A percentile compares a stretch with the other conserved stretches of the same genome.
Conservation (phyloP, 2,329 filamentous ascomycete genomes). For the Phaeosphaeria sp. region DNA sequence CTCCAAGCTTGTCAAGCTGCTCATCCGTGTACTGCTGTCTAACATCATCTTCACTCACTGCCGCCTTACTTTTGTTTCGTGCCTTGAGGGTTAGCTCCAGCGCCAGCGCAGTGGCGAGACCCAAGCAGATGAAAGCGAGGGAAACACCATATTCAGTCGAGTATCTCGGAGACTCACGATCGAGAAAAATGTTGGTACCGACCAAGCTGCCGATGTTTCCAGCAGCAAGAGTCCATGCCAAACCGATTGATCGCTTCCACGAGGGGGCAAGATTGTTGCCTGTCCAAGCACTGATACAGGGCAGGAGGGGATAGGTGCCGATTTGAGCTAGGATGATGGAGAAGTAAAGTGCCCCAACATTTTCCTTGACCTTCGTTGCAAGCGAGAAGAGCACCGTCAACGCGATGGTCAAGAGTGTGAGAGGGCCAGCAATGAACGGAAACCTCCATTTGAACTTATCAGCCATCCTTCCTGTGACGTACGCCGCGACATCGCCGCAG, state of each 20-base stretch:
- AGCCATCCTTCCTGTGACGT: background rate
- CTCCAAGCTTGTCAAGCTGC: slow-evolving; percentile 2
- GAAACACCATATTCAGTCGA: background rate
- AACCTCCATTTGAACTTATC: background rate
- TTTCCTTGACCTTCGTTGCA: background rate
- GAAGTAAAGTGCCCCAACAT: slow-evolving; percentile 1
- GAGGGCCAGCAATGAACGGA: background rate
- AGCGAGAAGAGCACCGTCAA: background rate
- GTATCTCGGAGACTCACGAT: background rate
- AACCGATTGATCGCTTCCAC: background rate
- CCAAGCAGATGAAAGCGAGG: background rate
- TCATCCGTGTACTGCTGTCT: background rate
- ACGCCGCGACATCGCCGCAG: background rate
- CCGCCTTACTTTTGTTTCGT: slow-evolving; percentile 1
- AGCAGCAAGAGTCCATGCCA: background rate
- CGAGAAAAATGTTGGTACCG: background rate
- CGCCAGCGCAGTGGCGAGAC: background rate
- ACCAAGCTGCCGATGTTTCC: slow-evolving; percentile 6
- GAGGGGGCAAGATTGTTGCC: slow-evolving; percentile 2
- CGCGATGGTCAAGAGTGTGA: background rate
- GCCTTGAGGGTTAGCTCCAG: background rate
- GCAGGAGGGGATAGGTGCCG: background rate
- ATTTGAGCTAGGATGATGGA: slow-evolving; percentile 2
- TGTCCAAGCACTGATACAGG: slow-evolving; percentile 2
- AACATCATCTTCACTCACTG: slow-evolving; percentile 1